Evolutionary conservation across 2,329 filamentous ascomycete genomes (phyloP).

Genomic region (Phyllosticta capitalensis): DNA sequence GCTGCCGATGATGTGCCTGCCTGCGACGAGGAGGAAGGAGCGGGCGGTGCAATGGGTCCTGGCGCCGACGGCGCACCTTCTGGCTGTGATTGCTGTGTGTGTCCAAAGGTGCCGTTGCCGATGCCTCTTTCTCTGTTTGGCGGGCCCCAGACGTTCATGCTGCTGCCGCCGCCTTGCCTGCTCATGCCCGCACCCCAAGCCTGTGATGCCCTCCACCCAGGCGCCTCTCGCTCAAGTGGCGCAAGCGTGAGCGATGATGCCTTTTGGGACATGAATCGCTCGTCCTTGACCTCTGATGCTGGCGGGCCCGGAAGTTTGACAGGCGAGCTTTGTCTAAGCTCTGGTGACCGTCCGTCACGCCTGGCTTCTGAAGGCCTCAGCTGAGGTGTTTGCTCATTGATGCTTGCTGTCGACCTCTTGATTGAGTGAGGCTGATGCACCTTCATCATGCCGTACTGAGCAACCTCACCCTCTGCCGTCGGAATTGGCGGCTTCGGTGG

Average conservation of each 20-base stretch:
- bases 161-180: neutral
- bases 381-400: neutral
- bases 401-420: constrained; percentile 19
- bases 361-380: neutral
- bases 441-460: constrained; percentile 55
- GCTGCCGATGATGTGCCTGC: neutral
- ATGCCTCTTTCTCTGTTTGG: constrained; percentile 59
- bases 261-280: neutral
- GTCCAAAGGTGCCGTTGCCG: constrained; percentile 67
- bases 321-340: constrained; percentile 3
- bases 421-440: constrained; percentile 48
- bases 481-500: constrained; percentile 51
- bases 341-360: constrained; percentile 5
- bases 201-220: constrained; percentile 26
- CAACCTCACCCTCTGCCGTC: constrained; percentile 46
- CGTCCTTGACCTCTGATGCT: neutral
- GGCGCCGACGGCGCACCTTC: constrained; percentile 17
- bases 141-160: constrained; percentile 61
- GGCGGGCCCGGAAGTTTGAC: neutral
- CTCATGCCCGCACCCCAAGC: constrained; percentile 3
- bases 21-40: constrained; percentile 4
- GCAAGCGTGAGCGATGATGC: constrained; percentile 22
- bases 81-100: constrained; percentile 32
- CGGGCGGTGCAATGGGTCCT: constrained; percentile 21
- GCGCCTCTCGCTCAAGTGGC: constrained; percentile 33